A percentile compares a stretch with the other conserved stretches of the same genome.
Conservation (phyloP, 2,329 filamentous ascomycete species). For the Aspergillus tanneri region DNA sequence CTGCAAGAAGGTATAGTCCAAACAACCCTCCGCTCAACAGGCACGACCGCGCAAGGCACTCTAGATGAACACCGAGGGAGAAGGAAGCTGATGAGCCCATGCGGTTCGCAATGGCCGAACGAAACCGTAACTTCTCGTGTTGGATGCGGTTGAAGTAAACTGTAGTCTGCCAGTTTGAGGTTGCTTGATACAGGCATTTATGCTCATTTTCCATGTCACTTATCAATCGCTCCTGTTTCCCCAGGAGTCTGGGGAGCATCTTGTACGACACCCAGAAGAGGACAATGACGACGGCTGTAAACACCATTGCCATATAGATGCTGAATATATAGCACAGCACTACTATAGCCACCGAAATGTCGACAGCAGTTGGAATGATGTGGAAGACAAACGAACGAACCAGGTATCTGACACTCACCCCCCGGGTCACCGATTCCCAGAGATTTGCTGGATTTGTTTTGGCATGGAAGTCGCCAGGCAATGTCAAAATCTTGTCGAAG, state of each 20-base stretch:
- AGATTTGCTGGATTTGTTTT: conserved; percentile 66
- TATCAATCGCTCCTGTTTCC: neutral
- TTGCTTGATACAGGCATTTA: neutral
- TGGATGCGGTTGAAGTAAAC: conserved; percentile 12
- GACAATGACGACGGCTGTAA: neutral
- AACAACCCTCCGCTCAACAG: conserved; percentile 52
- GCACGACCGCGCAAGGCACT: conserved; percentile 44
- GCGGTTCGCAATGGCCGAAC: conserved; percentile 38
- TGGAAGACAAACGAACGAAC: conserved; percentile 61
- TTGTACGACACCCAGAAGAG: neutral
- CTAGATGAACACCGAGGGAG: conserved; percentile 34
- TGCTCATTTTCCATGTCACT: neutral
- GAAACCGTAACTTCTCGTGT: conserved; percentile 55
- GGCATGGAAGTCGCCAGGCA: neutral
- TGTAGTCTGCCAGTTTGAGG: neutral
- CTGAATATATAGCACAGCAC: conserved; percentile 60
- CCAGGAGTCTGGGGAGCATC: neutral
- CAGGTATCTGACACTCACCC: conserved; percentile 58
- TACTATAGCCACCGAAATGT: conserved; percentile 60
- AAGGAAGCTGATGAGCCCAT: conserved; percentile 37
- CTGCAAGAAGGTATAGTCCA: conserved; percentile 52
- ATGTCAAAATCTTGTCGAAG: conserved; percentile 62
- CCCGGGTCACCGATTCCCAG: conserved; percentile 64
- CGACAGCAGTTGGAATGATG: conserved; percentile 61
- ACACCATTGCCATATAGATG: conserved; percentile 57